phyloP scores from a whole-genome alignment of 306 rosid genomes.

The Sicyos edulis region DNA sequence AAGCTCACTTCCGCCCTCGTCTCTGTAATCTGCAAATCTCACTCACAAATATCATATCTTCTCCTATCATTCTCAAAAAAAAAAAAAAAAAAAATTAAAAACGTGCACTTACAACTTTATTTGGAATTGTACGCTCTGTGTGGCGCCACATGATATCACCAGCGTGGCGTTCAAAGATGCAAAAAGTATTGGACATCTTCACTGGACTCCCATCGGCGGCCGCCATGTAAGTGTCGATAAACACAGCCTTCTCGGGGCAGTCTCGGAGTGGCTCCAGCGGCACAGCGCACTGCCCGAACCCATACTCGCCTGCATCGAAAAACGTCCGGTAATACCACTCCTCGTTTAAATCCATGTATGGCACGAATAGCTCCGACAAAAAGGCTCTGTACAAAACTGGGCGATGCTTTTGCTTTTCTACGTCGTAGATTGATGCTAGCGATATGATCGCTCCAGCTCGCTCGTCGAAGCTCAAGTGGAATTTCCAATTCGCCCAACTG shows the following conservation, averaged over 20 bases:
- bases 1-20: not conserved
- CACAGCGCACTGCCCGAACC: slow-evolving; percentile 44
- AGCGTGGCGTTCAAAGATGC: slow-evolving; percentile 50
- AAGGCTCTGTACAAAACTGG: slow-evolving; percentile 50
- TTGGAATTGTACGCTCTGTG: slow-evolving; percentile 32
- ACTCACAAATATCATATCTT: too few species aligned
- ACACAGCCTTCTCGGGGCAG: slow-evolving; percentile 55
- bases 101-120: slow-evolving; percentile 24
- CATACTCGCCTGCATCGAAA: slow-evolving; percentile 50
- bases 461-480: slow-evolving; percentile 39
- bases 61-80: too few species aligned
- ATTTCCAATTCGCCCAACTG: slow-evolving; percentile 61
- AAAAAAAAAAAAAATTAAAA: too few species aligned
- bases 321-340: slow-evolving; percentile 49
- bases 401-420: slow-evolving; percentile 31
- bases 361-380: slow-evolving; percentile 49
- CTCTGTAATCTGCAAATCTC: not conserved
- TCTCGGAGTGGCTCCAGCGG: slow-evolving; percentile 37
- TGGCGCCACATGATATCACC: slow-evolving; percentile 68
- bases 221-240: slow-evolving; percentile 43
- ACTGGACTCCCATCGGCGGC: slow-evolving; percentile 37
- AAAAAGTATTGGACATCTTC: slow-evolving; percentile 38
- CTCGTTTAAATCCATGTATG: slow-evolving; percentile 63
- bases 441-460: slow-evolving; percentile 50
- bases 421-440: slow-evolving; percentile 50